Evolutionary conservation across 257 asterid species (phyloP).

Genomic region (Solanum lycopersicoides): DNA sequence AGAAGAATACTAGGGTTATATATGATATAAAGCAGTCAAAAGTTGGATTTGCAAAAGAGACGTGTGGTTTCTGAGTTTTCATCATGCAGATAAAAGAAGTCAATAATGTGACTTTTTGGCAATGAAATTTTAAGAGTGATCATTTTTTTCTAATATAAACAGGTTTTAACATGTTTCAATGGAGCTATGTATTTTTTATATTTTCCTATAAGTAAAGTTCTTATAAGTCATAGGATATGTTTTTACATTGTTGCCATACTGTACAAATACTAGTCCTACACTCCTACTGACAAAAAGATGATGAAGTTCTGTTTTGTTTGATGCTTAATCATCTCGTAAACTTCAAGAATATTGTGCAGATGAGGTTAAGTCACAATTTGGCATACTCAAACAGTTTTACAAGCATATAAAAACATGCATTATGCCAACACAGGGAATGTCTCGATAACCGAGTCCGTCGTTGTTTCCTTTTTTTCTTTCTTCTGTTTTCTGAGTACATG

Average conservation of each 20-base stretch:
- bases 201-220: not conserved
- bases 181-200: not conserved
- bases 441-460: constrained; percentile 4
- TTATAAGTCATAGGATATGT: not conserved
- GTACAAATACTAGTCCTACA: not conserved
- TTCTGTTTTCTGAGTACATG: not conserved
- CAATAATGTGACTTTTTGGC: not conserved
- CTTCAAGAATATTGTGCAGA: not conserved
- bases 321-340: constrained; percentile 2
- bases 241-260: not conserved
- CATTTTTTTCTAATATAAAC: not conserved
- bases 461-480: not conserved
- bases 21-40: constrained; percentile 53
- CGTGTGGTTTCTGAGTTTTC: constrained; percentile 37
- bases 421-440: constrained; percentile 13
- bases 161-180: not conserved
- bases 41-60: constrained; percentile 78
- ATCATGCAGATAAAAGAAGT: constrained; percentile 13
- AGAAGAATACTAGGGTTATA: constrained; percentile 64
- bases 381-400: constrained; percentile 4
- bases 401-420: constrained; percentile 4
- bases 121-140: not conserved
- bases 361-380: not conserved
- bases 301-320: not conserved
- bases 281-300: not conserved